A percentile compares a stretch with the other conserved stretches of the same genome.
Conservation (phyloP, 192 early-diverging fungal genomes). For the Rhizoclosmatium sp. region DNA sequence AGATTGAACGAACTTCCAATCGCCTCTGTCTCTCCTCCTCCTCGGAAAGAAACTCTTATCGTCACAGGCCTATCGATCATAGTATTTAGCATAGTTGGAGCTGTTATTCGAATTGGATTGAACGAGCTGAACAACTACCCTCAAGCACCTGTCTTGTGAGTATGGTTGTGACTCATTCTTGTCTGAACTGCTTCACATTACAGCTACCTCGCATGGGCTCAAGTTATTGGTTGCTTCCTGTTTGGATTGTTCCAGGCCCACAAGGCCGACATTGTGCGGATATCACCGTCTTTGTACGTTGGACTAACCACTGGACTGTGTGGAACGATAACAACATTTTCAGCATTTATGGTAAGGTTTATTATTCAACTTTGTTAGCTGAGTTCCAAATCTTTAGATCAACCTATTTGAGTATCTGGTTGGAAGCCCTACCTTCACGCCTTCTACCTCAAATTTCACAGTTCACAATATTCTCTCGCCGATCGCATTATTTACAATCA, state of each 20-base stretch:
- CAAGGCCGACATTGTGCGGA: constrained; percentile 1
- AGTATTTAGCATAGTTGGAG: constrained; percentile 25
- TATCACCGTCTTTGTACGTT: constrained; percentile 10
- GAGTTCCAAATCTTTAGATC: not conserved
- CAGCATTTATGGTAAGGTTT: constrained; percentile 1
- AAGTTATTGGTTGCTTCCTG: constrained; percentile 26
- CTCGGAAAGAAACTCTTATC: not conserved
- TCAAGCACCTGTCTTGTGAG: constrained; percentile 29
- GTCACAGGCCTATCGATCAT: not conserved
- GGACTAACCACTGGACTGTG: constrained; percentile 32
- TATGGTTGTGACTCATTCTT: not conserved
- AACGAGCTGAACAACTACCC: constrained; percentile 1
- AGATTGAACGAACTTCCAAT: too few relatives aligned
- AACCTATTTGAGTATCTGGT: not conserved
- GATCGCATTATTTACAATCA: not conserved
- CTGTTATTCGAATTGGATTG: constrained; percentile 19
- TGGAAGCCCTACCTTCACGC: not conserved
- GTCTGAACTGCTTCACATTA: not conserved
- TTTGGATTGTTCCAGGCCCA: not conserved
- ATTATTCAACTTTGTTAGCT: not conserved
- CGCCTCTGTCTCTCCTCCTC: too few relatives aligned
- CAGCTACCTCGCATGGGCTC: constrained; percentile 14
- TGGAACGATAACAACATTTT: constrained; percentile 33
- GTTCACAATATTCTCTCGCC: constrained; percentile 9
- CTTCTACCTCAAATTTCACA: not conserved